Conservation (phyloP, 1,284 basidiomycete genomes). For the Fomes fomentarius region DNA sequence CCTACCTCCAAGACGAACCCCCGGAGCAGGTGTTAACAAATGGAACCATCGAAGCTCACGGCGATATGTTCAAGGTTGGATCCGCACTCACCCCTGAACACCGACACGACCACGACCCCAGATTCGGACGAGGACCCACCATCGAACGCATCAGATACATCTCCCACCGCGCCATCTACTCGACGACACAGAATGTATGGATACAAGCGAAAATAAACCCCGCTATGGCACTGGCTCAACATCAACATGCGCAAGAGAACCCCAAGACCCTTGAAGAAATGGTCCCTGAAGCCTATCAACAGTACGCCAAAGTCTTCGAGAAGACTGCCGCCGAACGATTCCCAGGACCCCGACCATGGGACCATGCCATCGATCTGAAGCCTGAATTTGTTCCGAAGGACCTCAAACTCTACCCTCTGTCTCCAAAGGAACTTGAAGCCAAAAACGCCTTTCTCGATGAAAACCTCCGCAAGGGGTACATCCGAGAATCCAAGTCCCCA, state of each 20-base stretch:
- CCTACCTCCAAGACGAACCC: too few relatives aligned
- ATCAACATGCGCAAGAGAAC: too few relatives aligned
- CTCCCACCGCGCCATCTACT: background rate
- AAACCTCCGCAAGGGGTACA: slow-evolving; percentile 33
- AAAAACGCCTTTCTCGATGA: slow-evolving; percentile 30
- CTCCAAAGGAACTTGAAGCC: slow-evolving; percentile 24
- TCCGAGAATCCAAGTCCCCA: slow-evolving; percentile 31
- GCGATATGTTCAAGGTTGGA: too few relatives aligned
- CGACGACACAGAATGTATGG: too few relatives aligned
- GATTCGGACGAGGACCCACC: too few relatives aligned
- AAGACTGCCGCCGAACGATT: slow-evolving; percentile 27
- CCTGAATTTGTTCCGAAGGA: slow-evolving; percentile 15
- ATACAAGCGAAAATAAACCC: too few relatives aligned
- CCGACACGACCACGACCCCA: too few relatives aligned
- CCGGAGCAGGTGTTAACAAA: too few relatives aligned
- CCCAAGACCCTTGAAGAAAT: background rate
- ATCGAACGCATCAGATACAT: too few relatives aligned
- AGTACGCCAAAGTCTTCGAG: slow-evolving; percentile 18
- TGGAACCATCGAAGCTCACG: too few relatives aligned
- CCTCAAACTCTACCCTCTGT: slow-evolving; percentile 27
- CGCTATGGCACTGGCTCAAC: too few relatives aligned
- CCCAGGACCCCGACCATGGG: slow-evolving; percentile 24
- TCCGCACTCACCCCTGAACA: too few relatives aligned
- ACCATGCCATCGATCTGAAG: slow-evolving; percentile 29
- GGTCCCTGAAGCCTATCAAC: background rate